Percentiles rank a stretch among this genome's conserved stretches.
Evolutionary conservation across 352 stramenopile species (phyloP).

Genomic region (Phytopythium sindhum): DNA sequence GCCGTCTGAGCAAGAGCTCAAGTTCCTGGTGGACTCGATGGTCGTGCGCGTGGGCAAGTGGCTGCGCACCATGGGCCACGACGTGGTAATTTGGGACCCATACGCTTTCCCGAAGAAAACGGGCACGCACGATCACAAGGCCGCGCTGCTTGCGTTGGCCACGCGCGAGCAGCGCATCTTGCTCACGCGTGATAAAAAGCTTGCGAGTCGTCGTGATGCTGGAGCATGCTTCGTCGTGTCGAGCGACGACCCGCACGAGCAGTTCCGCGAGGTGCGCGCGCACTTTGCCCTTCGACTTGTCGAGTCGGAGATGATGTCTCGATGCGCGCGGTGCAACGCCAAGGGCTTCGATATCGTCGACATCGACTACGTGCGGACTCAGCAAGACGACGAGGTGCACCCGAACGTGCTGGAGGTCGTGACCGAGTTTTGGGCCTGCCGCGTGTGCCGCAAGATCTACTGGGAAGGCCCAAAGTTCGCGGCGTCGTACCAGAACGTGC

Average conservation of each 20-base stretch:
- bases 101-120: slow-evolving; percentile 27
- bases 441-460: slow-evolving; percentile 62
- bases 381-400: slow-evolving; percentile 55
- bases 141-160: slow-evolving; percentile 39
- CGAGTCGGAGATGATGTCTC: slow-evolving; percentile 72
- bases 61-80: slow-evolving; percentile 72
- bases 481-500: slow-evolving; percentile 54
- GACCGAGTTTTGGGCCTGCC: slow-evolving; percentile 68
- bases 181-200: slow-evolving; percentile 72
- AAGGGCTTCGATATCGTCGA: slow-evolving; percentile 61
- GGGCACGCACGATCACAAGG: slow-evolving; percentile 37
- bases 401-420: slow-evolving; percentile 51
- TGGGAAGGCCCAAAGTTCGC: slow-evolving; percentile 81
- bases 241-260: slow-evolving; percentile 59
- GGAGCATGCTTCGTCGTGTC: slow-evolving; percentile 75
- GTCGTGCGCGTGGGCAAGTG: slow-evolving; percentile 67
- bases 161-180: slow-evolving; percentile 68
- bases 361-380: slow-evolving; percentile 39
- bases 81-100: slow-evolving; percentile 66
- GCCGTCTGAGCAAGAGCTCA: slow-evolving; percentile 24
- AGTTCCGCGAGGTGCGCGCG: slow-evolving; percentile 75
- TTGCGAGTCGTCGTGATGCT: slow-evolving; percentile 58
- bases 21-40: slow-evolving; percentile 79
- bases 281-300: slow-evolving; percentile 65
- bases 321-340: slow-evolving; percentile 63